A percentile compares a stretch with the other conserved stretches of the same genome.
These are phyloP conservation scores for Schoenoplectus triqueter DNA, from an alignment of 202 grass and related monocot species.

Conservation along the genomic window DNA sequence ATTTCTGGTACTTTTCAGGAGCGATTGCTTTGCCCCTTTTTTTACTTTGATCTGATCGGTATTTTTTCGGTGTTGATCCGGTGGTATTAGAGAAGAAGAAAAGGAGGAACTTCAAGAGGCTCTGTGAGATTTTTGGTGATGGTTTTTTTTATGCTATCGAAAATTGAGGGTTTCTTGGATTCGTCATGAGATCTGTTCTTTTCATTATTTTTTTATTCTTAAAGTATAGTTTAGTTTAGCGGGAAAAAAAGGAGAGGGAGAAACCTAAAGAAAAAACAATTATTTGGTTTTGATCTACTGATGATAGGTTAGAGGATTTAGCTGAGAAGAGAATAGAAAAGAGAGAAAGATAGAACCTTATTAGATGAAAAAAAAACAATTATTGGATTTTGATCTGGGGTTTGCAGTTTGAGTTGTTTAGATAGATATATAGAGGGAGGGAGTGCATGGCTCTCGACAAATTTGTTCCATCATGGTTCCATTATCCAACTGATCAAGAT, in stretches of 20 bases:
- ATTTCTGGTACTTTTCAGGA: slow-evolving; percentile 1
- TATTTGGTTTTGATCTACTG: slow-evolving; percentile 50
- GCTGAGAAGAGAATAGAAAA: background rate
- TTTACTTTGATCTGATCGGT: slow-evolving; percentile 22
- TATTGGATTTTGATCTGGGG: slow-evolving; percentile 36
- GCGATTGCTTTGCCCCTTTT: background rate
- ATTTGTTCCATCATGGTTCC: background rate
- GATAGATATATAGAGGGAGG: background rate
- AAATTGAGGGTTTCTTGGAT: slow-evolving; percentile 70
- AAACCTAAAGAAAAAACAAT: slow-evolving; percentile 35
- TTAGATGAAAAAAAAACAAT: background rate
- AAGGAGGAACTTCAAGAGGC: slow-evolving; percentile 41
- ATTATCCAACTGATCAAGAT: slow-evolving; percentile 11
- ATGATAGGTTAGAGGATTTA: slow-evolving; percentile 38
- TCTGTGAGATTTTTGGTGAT: slow-evolving; percentile 92
- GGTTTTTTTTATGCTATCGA: slow-evolving; percentile 67
- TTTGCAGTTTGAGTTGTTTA: slow-evolving; percentile 19
- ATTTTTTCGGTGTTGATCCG: background rate
- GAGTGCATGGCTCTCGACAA: slow-evolving; percentile 16
- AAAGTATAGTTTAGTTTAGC: background rate
- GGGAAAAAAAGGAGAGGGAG: background rate
- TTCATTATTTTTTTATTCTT: slow-evolving; percentile 27
- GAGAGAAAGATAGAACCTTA: background rate
- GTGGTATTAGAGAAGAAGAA: background rate
- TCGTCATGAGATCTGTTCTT: slow-evolving; percentile 27